These are phyloP conservation scores for Podospora sp. DNA, from an alignment of 495 filamentous ascomycete species.

Conservation along the genomic window DNA sequence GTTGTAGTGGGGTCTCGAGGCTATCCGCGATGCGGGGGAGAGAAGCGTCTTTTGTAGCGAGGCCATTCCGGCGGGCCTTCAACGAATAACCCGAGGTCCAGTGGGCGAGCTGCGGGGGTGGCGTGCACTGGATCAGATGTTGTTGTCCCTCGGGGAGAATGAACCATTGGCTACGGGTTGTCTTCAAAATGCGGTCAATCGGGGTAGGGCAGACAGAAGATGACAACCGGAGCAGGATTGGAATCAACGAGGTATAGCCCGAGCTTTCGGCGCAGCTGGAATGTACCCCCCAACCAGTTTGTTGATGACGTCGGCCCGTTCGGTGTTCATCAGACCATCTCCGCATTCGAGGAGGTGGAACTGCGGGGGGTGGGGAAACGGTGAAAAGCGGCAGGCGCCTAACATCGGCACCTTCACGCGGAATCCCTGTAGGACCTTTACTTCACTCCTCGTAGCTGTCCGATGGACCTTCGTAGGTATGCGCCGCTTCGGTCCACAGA, in stretches of 20 bases:
- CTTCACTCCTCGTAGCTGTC: no score
- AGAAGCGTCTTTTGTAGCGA: slow-evolving; percentile 41
- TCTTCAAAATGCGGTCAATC: neutral
- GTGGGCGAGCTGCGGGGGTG: neutral
- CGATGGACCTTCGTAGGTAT: no score
- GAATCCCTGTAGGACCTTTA: neutral
- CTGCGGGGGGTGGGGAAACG: neutral
- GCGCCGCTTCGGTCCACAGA: no score
- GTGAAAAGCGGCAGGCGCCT: neutral
- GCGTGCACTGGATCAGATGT: neutral
- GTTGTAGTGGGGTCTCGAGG: slow-evolving; percentile 31
- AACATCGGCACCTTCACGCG: slow-evolving; percentile 4
- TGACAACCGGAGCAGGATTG: neutral
- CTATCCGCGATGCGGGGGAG: slow-evolving; percentile 34
- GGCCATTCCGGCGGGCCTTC: slow-evolving; percentile 23
- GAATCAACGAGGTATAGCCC: neutral
- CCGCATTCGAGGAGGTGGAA: slow-evolving; percentile 6
- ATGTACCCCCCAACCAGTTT: neutral
- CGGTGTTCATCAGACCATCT: slow-evolving; percentile 7
- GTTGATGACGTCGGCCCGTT: neutral
- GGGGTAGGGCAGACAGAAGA: neutral
- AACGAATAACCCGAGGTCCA: neutral
- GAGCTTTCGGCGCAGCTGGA: neutral
- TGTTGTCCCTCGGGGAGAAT: neutral
- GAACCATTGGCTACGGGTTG: neutral